Evolutionary conservation across 805 yeast genomes (phyloP), one percentile per base, ranked within the genome.

Genomic region (Lachancea fermentati): DNA sequence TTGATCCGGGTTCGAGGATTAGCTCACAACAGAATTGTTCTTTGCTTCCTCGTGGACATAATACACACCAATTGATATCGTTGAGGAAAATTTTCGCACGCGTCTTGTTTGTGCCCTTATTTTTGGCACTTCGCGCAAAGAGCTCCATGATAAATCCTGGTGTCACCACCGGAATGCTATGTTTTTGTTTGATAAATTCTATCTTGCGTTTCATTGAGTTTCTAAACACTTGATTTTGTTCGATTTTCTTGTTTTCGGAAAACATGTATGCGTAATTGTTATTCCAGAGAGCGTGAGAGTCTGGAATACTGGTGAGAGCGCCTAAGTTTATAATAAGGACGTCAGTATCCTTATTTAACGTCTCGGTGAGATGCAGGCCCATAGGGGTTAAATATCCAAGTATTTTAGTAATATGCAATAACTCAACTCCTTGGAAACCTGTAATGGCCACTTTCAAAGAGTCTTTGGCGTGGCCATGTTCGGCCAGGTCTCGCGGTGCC

Each of bases 401-500:
- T 32, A 91, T 67, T 53, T 83, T 82, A 6, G 74, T 76, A 9
- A 83, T 55, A 60, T 86, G 95, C 31, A 84, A 62, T 13, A 78
- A 62, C 58, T 86, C 94, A 19, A 84, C 78, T 0, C 94, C 95
- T 15, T 78, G 71, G 57, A 81, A 86, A 3, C 95, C 95, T 3
- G 86, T 75, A 2, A 82, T 68, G 45, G 82, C 70, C 3, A 82
- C 38, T 62, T 46, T 37, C 48, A 59, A 16, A 37, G 32, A 33
- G 55, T 49, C 4, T 33, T 31, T 38, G 11, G 15, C 22, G 11
- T 26, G 6, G 12, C 14, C 22, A 3, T 30, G 16, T 19, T 28
- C 17, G 8, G 12, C 11, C n/a, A 39, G 24, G 2, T 36, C 29
- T 8, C 19, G 37, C 30, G 63, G 46, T 49, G 67, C 53, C 40